Evolutionary conservation across 2,329 filamentous ascomycete species (phyloP).

Genomic region (Leptographium wingfieldii): DNA sequence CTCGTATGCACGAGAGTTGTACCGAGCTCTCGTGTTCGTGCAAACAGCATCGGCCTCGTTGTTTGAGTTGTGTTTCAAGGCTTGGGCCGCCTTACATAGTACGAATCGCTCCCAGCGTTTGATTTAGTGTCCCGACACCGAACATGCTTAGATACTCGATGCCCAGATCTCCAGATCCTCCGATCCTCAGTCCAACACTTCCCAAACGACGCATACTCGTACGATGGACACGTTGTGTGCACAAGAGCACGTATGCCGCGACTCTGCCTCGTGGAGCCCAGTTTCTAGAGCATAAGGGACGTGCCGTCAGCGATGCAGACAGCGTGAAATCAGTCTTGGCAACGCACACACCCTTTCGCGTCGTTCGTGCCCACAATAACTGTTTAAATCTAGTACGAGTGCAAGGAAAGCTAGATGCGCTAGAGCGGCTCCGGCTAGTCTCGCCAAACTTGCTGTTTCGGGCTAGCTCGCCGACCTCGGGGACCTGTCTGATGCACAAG

Average conservation of each 20-base stretch:
- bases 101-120: too few species aligned
- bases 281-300: not conserved
- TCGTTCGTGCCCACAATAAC: not conserved
- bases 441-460: conserved; percentile 2
- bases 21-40: too few species aligned
- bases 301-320: not conserved
- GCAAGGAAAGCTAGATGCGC: not conserved
- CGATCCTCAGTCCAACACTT: not conserved
- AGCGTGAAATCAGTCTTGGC: not conserved
- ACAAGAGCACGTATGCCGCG: not conserved
- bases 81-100: too few species aligned
- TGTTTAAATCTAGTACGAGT: not conserved
- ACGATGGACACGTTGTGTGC: not conserved
- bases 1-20: too few species aligned
- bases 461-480: not conserved
- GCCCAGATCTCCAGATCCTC: not conserved
- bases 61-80: too few species aligned
- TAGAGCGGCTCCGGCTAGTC: not conserved
- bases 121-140: too few species aligned
- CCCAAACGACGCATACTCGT: not conserved
- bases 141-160: not conserved
- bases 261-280: not conserved
- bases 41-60: too few species aligned
- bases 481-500: not conserved
- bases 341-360: not conserved